Percentiles rank a stretch among this genome's conserved stretches.
These are phyloP conservation scores for Venturiaceae sp. DNA, from an alignment of 2,329 filamentous ascomycete genomes.

Conservation along the genomic window DNA sequence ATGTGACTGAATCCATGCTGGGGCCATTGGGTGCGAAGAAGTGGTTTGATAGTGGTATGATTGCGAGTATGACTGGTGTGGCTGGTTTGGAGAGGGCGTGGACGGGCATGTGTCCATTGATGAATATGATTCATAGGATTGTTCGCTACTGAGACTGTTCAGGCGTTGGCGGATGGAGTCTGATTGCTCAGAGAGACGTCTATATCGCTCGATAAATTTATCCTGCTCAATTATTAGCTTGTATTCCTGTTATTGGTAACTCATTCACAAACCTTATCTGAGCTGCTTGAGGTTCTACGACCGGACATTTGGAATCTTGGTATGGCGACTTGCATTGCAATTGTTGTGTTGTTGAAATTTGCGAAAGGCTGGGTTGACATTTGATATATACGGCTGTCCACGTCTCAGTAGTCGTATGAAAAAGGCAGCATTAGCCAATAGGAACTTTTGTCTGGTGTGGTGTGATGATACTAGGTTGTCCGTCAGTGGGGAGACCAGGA, in stretches of 20 bases:
- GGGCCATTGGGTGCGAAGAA: conserved; percentile 14
- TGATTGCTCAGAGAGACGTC: conserved; percentile 2
- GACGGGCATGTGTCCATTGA: not conserved
- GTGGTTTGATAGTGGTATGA: conserved; percentile 11
- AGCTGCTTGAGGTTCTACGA: not conserved
- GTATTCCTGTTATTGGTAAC: too few species aligned
- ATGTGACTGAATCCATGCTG: conserved; percentile 15
- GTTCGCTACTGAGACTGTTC: not conserved
- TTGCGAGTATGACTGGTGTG: not conserved
- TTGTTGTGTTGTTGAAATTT: not conserved
- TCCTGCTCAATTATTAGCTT: not conserved
- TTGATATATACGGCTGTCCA: not conserved
- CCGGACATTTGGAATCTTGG: not conserved
- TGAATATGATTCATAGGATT: not conserved
- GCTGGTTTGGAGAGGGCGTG: not conserved
- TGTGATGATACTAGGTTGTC: not conserved
- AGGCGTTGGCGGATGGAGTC: not conserved
- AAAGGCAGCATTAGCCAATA: not conserved
- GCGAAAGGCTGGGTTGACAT: not conserved
- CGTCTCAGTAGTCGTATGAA: not conserved
- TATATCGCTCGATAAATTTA: conserved; percentile 1
- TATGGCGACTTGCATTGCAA: not conserved
- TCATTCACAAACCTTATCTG: not conserved
- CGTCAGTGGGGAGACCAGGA: not conserved
- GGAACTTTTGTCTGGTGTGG: not conserved